Conservation (phyloP, 805 yeast species). For the Candida anglica region DNA sequence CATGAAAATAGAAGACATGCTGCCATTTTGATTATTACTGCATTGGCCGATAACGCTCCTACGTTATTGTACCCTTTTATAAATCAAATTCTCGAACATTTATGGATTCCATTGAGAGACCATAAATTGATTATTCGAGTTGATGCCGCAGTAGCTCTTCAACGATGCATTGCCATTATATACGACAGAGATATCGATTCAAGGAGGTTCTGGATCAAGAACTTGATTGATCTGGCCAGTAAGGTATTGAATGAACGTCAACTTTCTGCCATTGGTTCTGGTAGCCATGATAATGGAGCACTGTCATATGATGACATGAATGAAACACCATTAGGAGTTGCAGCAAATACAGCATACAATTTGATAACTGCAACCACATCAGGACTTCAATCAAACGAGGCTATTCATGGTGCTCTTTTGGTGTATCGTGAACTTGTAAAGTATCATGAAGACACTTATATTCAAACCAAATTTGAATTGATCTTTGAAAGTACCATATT, state of each 20-base stretch:
- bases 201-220: conserved; percentile 71
- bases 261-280: conserved; percentile 1
- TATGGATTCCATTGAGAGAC: conserved; percentile 88
- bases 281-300: conserved; percentile 7
- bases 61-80: conserved; percentile 76
- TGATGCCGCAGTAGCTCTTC: conserved; percentile 81
- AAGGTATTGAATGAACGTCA: conserved; percentile 45
- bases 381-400: conserved; percentile 43
- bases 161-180: conserved; percentile 73
- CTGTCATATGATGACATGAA: conserved; percentile 1
- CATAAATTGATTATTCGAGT: conserved; percentile 66
- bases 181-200: conserved; percentile 71
- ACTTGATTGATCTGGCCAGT: conserved; percentile 65
- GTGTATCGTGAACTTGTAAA: conserved; percentile 76
- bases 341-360: conserved; percentile 14
- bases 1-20: conserved; percentile 83
- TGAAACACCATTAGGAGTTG: conserved; percentile 5
- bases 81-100: conserved; percentile 70
- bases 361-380: conserved; percentile 16
- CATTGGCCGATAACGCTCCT: conserved; percentile 85
- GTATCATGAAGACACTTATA: conserved; percentile 63
- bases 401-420: conserved; percentile 82
- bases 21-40: conserved; percentile 75
- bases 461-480: conserved; percentile 68
- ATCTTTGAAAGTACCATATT: conserved; percentile 71